Evolutionary conservation across 2,329 filamentous ascomycete species (phyloP), one percentile per base, ranked within the genome.

Genomic region (Diaporthe velutina): DNA sequence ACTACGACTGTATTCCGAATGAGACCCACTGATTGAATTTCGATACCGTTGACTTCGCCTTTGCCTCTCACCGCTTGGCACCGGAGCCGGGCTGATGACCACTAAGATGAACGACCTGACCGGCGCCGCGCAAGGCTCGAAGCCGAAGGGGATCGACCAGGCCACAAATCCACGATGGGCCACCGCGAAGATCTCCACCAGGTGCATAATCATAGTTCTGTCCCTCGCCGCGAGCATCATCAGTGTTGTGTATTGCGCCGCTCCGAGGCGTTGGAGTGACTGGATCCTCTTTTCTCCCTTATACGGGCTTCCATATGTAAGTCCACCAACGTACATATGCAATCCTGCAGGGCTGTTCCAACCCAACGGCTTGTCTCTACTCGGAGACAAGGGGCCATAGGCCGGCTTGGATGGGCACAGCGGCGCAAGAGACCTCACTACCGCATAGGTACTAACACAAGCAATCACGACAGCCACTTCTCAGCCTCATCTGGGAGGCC

Each of bases 101-200:
- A 25, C 22, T 15, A 52, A 61, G 13, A 52, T 40, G 55, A 22
- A 1, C 22, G 22, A 50, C 10, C 30, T 2, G 4, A 38, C n/a
- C 48, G 48, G n/a, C 48, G 48, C 64, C n/a, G 33, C 48, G 48
- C 30, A 19, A 15, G n/a, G 22, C n/a, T 12, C 64, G 33, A 40
- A 22, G 55, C n/a, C 25, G 17, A 61, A 30, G 42, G 55, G 25
- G 30, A 19, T 61, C 33, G 55, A 45, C 13, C 45, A 54, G 55
- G 57, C 42, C 5, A 71, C 70, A 25, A 61, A 71, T 6, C 55
- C 70, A 19, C 25, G 15, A 71, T 71, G 57, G 57, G 70, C 55
- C 5, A 61, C 28, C 3, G 30, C 55, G 17, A 71, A 71, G 40
- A 38, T 71, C 30, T 12, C 22, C 6, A 13, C 61, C 30, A 38